Evolutionary conservation across 495 filamentous ascomycete species (phyloP).

Genomic region (Bacidia gigantensis): DNA sequence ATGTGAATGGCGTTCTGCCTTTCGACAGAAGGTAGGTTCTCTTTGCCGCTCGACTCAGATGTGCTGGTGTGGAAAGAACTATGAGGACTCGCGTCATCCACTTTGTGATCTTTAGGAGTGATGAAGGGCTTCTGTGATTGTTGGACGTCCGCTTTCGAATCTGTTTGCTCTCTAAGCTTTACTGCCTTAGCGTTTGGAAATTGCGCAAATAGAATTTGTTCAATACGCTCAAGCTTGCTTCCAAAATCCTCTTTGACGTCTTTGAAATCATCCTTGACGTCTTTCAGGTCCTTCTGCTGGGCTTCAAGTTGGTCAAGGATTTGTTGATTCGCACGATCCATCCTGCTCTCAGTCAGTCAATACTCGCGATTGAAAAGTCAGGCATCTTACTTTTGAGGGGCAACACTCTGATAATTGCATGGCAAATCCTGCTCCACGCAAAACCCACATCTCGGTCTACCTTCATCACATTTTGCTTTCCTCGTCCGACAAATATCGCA

Average conservation of each 20-base stretch:
- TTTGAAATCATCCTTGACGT: conserved; percentile 8
- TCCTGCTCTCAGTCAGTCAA: conserved; percentile 9
- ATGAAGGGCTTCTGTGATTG: background rate
- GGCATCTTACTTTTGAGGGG: conserved; percentile 40
- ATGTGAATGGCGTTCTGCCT: conserved; percentile 38
- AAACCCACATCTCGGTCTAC: conserved; percentile 42
- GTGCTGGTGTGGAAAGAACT: conserved; percentile 4
- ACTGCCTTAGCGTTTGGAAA: background rate
- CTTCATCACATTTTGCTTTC: conserved; percentile 53
- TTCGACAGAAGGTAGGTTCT: conserved; percentile 3
- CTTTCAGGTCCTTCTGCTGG: conserved; percentile 13
- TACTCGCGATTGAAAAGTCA: background rate
- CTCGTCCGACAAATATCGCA: conserved; percentile 47
- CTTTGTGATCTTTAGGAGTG: conserved; percentile 3
- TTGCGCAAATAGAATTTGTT: conserved; percentile 9
- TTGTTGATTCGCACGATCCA: conserved; percentile 20
- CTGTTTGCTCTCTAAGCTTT: background rate
- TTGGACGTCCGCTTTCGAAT: background rate
- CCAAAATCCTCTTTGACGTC: conserved; percentile 11
- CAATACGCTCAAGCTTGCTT: conserved; percentile 16
- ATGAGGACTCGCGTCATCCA: conserved; percentile 11
- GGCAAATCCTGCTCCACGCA: conserved; percentile 42
- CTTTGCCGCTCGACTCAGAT: conserved; percentile 10
- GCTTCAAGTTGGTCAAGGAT: conserved; percentile 18
- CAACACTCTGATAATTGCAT: conserved; percentile 48